Base-by-base conservation (phyloP, 306 rosid genomes). In the Dicorynia guianensis region DNA sequence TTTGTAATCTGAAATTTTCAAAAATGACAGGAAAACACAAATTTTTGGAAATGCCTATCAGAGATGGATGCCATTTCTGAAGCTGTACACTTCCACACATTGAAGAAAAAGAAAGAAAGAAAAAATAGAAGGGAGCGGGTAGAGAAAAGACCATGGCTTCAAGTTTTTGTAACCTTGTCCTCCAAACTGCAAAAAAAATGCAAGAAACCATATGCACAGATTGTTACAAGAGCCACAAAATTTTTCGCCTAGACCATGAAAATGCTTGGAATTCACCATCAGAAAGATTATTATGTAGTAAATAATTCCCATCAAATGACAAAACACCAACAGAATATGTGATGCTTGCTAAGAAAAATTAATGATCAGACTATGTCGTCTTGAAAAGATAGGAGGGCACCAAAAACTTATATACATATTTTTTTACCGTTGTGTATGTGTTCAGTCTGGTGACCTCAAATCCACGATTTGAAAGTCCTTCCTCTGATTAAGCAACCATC, bases 381-480 rank as follows among this genome's bases (percentile, higher is more conserved):
- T 60, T 59, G 17, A 44, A 52, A 59, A 58, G 36, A 67, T 65
- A 62, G 55, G 60, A 60, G 35, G 38, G 76, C 54, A 69, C 42
- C 69, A 50, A 72, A 43, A 64, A 25, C 30, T 25, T 25, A 25
- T 25, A 25, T 46, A 67, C 76, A 82, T n/a, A 80, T 36, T 59
- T 65, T 49, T 80, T 75, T 87, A 96, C 99, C 86, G 99, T 96
- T 54, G 98, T 81, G 80, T 96, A 96, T 43, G 99, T 92, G 80
- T 92, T 93, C 81, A 96, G 80, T 89, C 99, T 86, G 5, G 75
- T 92, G 80, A 96, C 97, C 77, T 89, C 88, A 82, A 96, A 96
- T 72, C 98, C 99, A 73, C 98, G 98, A 59, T 69, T 86, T 67
- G 93, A 85, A 63, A 96, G 90, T 67, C 93, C 90, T 76, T 88